Base-by-base conservation (phyloP, 2,329 filamentous ascomycete genomes). In the Laburnicola sp. region DNA sequence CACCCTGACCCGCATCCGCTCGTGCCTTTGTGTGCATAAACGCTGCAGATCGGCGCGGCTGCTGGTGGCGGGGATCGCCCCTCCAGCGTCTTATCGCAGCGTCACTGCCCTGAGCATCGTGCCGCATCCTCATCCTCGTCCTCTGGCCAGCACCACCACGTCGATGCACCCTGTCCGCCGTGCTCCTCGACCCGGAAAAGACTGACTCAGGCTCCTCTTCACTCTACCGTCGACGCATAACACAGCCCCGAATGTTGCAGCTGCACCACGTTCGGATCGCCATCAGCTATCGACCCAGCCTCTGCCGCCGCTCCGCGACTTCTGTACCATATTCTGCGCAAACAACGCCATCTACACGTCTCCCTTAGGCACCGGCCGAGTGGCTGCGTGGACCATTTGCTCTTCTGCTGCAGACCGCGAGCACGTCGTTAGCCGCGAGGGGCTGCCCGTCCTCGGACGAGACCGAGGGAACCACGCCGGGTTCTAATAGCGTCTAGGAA, bases 221-320 rank as follows among this genome's bases (percentile, higher is more conserved):
- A 45, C 54, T 51, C 43, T 48, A 41, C 45, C 21, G 46, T 32
- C 25, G 35, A 31, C 42, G 50, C 56, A 54, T 50, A 57, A 53
- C 54, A 60, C 53, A 57, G 45, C 50, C 63, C 62, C 66, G 69
- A 53, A 73, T 72, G 69, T 70, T 66, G 62, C 62, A 62, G 60
- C 68, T 63, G 58, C 59, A 62, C 57, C 58, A 61, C 56, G 53
- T 61, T 60, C 60, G 55, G 62, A 64, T 64, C 64, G 65, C 68
- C 66, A 68, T 69, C 68, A 68, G 43, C 59, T 58, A 57, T 59
- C 57, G 64, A 67, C 66, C 69, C 70, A 73, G 70, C 70, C 70
- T 71, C 64, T 63, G 51, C 48, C 45, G 51, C 16, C 54, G 43
- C 52, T 43, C 34, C 32, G 23, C 54, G 30, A 40, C 31, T 21